Conservation (phyloP, 192 early-diverging fungal genomes). For the Umbelopsis ramanniana region DNA sequence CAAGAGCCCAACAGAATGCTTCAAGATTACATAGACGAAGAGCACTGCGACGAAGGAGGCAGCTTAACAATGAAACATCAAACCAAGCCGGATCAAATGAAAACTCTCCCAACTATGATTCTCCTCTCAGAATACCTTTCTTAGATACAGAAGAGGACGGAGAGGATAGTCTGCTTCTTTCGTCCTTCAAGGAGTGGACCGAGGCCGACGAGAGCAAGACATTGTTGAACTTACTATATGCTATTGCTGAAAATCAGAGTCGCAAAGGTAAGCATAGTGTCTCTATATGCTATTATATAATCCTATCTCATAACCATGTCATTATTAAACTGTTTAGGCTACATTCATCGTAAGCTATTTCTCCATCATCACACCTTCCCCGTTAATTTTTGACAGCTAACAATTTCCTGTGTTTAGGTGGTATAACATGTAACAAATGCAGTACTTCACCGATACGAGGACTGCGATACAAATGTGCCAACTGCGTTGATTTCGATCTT, state of each 20-base stretch:
- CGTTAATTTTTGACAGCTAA: constrained; percentile 46
- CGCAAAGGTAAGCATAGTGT: constrained; percentile 67
- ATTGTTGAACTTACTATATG: constrained; percentile 76
- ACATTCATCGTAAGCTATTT: constrained; percentile 56
- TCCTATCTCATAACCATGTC: not conserved
- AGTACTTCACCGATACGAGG: constrained; percentile 87
- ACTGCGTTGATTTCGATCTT: constrained; percentile 92
- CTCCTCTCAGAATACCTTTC: not conserved
- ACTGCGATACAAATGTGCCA: constrained; percentile 90
- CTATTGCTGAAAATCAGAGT: constrained; percentile 88
- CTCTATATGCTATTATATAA: not conserved
- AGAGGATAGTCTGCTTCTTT: constrained; percentile 50
- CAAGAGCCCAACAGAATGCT: constrained; percentile 11
- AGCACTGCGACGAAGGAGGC: constrained; percentile 14
- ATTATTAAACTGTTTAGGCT: constrained; percentile 39
- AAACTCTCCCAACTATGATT: not conserved
- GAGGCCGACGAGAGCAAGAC: constrained; percentile 65
- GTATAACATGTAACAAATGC: constrained; percentile 95
- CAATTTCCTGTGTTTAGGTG: constrained; percentile 46
- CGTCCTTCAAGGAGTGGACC: constrained; percentile 46
- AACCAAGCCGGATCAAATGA: not conserved
- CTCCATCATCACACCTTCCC: not conserved
- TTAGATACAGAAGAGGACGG: constrained; percentile 40
- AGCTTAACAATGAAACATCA: not conserved
- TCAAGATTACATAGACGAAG: constrained; percentile 10